phyloP scores from a whole-genome alignment of 352 stramenopile genomes.

The Albugo candida region DNA sequence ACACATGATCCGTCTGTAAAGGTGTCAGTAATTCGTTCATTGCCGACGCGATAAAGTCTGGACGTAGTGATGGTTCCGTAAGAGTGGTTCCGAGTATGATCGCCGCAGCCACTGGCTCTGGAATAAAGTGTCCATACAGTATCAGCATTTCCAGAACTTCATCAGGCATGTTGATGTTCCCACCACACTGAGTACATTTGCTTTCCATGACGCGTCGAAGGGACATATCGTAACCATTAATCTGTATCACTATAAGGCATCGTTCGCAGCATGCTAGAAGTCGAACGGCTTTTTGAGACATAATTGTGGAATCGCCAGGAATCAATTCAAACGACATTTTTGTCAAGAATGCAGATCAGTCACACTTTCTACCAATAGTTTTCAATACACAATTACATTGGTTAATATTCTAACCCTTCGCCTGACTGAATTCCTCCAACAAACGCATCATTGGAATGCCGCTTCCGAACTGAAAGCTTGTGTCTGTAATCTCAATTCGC shows the following conservation, averaged over 20 bases:
- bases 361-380: too few species aligned
- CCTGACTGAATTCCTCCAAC: constrained; percentile 77
- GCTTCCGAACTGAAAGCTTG: constrained; percentile 53
- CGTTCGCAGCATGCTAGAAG: constrained; percentile 51
- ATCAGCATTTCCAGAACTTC: constrained; percentile 78
- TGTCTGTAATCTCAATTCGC: constrained; percentile 85
- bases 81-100: constrained; percentile 45
- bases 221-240: constrained; percentile 59
- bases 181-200: constrained; percentile 46
- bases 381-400: too few species aligned
- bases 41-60: constrained; percentile 56
- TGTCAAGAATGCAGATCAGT: too few species aligned
- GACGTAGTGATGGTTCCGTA: constrained; percentile 48
- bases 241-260: constrained; percentile 44
- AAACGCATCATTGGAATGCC: constrained; percentile 53
- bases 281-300: constrained; percentile 23
- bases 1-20: constrained; percentile 66
- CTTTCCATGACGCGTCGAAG: constrained; percentile 60
- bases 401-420: too few species aligned
- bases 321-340: too few species aligned
- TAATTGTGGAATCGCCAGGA: too few species aligned
- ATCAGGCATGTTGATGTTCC: constrained; percentile 39
- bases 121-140: constrained; percentile 65
- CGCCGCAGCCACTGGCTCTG: constrained; percentile 39
- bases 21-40: constrained; percentile 71